Percentiles rank a stretch among this genome's conserved stretches.
Conservation (phyloP, 768 basidiomycete species). For the Boletus reticuloceps region DNA sequence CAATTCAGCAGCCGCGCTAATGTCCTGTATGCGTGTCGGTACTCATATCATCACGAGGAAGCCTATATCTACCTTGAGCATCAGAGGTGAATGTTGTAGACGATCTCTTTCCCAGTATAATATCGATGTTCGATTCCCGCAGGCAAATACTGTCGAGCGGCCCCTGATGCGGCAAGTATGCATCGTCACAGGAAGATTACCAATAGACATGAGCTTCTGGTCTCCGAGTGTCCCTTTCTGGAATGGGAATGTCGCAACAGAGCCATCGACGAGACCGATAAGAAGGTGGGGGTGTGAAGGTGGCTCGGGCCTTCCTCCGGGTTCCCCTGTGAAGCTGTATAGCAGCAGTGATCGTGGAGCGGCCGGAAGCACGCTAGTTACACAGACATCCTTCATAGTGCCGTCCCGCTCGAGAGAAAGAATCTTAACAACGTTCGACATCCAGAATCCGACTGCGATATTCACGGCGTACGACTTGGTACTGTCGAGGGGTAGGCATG, state of each 20-base stretch:
- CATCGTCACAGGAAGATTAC: constrained; percentile 63
- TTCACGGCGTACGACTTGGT: constrained; percentile 44
- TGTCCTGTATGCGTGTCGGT: constrained; percentile 38
- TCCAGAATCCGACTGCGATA: constrained; percentile 77
- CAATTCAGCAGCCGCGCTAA: constrained; percentile 50
- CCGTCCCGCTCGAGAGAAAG: constrained; percentile 34
- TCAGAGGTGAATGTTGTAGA: constrained; percentile 66
- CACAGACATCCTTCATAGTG: constrained; percentile 23
- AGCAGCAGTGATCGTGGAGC: constrained; percentile 46
- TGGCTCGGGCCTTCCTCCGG: constrained; percentile 27
- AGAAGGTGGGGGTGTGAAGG: constrained; percentile 57
- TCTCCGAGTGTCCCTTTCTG: constrained; percentile 40
- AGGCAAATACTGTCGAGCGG: constrained; percentile 61
- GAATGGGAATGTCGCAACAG: constrained; percentile 56
- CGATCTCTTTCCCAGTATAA: constrained; percentile 66
- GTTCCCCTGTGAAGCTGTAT: constrained; percentile 55
- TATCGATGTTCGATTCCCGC: constrained; percentile 65
- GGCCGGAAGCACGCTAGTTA: constrained; percentile 36
- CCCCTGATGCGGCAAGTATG: constrained; percentile 54
- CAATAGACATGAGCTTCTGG: constrained; percentile 61
- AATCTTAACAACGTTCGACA: constrained; percentile 59
- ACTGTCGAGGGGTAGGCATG: constrained; percentile 55
- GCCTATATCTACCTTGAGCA: constrained; percentile 52
- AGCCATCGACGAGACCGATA: constrained; percentile 74
- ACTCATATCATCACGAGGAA: neutral